Evolutionary conservation across 805 yeast species (phyloP).

Genomic region (Kazachstania bromeliacearum): DNA sequence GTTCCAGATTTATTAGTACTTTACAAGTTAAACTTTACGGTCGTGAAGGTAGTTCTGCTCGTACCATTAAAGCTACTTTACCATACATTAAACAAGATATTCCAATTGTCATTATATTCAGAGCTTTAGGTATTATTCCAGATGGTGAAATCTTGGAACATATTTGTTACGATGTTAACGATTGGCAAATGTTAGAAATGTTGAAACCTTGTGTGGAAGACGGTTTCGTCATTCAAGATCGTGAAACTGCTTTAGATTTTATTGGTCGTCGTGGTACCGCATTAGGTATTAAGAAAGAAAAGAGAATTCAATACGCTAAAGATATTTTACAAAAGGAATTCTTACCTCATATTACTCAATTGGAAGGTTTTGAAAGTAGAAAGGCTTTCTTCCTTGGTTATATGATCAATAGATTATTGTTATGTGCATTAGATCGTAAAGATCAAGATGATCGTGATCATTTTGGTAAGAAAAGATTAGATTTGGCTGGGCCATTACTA

Average conservation of each 20-base stretch:
- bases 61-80: slow-evolving; percentile 89
- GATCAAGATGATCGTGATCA: slow-evolving; percentile 99
- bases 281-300: slow-evolving; percentile 90
- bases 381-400: slow-evolving; percentile 96
- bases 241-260: slow-evolving; percentile 95
- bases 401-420: slow-evolving; percentile 89
- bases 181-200: slow-evolving; percentile 99
- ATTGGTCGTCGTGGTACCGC: slow-evolving; percentile 98
- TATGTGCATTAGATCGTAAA: slow-evolving; percentile 94
- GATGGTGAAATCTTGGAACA: slow-evolving; percentile 98
- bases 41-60: slow-evolving; percentile 60
- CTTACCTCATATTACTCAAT: slow-evolving; percentile 94
- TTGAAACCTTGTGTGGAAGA: slow-evolving; percentile 98
- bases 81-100: slow-evolving; percentile 96
- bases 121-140: slow-evolving; percentile 97
- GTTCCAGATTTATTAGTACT: slow-evolving; percentile 87
- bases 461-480: slow-evolving; percentile 96
- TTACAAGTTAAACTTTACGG: slow-evolving; percentile 90
- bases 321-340: slow-evolving; percentile 95
- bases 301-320: slow-evolving; percentile 95
- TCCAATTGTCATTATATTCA: slow-evolving; percentile 91
- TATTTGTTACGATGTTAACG: slow-evolving; percentile 93
- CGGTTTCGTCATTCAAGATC: slow-evolving; percentile 95
- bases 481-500: slow-evolving; percentile 94
- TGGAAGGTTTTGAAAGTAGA: slow-evolving; percentile 92